These are phyloP conservation scores for Picea glauca DNA, from an alignment of 75 land plant species.

Conservation along the genomic window DNA sequence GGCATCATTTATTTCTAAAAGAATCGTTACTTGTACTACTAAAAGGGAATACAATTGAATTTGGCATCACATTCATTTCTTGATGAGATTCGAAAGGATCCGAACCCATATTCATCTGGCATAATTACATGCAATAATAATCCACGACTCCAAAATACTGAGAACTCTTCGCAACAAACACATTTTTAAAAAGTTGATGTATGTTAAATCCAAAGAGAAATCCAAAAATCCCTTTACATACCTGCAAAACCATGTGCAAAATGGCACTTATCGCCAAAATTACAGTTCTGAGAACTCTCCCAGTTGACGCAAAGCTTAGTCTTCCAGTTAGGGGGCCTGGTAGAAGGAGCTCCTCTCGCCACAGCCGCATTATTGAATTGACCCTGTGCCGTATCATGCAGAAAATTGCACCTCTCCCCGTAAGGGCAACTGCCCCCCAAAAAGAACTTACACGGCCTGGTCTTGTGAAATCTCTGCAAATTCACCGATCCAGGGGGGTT, in stretches of 20 bases:
- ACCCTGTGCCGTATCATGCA: conserved; percentile 28
- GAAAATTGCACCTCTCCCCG: conserved; percentile 40
- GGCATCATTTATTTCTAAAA: too few relatives aligned
- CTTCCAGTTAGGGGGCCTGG: conserved; percentile 47
- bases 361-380: background rate
- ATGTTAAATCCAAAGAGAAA: background rate
- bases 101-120: too few relatives aligned
- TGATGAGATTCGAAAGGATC: too few relatives aligned
- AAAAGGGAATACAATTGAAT: too few relatives aligned
- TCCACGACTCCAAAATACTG: too few relatives aligned
- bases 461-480: conserved; percentile 30
- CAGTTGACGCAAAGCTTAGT: conserved; percentile 47
- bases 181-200: too few relatives aligned
- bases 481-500: conserved; percentile 9
- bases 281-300: conserved; percentile 38
- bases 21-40: too few relatives aligned
- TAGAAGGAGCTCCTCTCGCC: conserved; percentile 8
- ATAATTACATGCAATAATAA: too few relatives aligned
- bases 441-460: conserved; percentile 41
- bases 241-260: conserved; percentile 52
- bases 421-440: conserved; percentile 36
- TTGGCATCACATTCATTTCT: too few relatives aligned
- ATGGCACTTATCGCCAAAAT: conserved; percentile 49
- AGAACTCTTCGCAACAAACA: too few relatives aligned
- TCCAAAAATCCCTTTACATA: background rate